Evolutionary conservation across 306 rosid species (phyloP), one percentile per base, ranked within the genome.

Genomic region (Vigna nakashimae): DNA sequence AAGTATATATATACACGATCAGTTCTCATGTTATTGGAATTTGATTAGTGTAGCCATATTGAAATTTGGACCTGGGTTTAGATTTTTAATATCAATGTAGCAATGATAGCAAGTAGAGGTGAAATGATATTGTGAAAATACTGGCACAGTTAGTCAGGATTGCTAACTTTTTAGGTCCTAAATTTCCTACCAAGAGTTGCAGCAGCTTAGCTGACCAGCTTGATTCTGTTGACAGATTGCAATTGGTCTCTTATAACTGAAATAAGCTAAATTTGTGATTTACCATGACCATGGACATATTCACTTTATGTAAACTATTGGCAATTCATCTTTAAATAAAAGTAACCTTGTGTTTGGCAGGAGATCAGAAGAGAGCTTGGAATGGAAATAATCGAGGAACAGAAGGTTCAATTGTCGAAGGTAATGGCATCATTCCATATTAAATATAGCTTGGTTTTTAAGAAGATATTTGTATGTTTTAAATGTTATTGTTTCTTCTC

Each of bases 341-440:
- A 53, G 38, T 51, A 79, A 1, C 22, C 38, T 49, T 52, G 73
- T 76, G 74, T 30, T 71, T 76, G 80, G 71, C 84, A 82, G 89
- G 89, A 82, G 59, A 83, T 80, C 18, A 83, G 87, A 76, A 83
- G 73, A 73, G 85, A 82, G 82, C 89, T 86, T 36, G 89, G 85
- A 76, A 82, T 86, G 7, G 16, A 24, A 68, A 34, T 76, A 52
- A 76, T 76, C 2, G 87, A 82, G 10, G 87, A 82, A 49, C 80
- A 76, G 69, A 67, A 45, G 56, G 74, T 86, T 71, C 71, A 76
- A 68, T 40, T 59, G 55, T 66, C 86, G 28, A 86, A 79, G 84
- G 89, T 86, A 82, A 86, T 66, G 80, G 80, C 70, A 71, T 57
- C 64, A 36, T 28, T 17, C 63, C 17, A 34, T 46, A 66, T 69